phyloP scores from a whole-genome alignment of 2,329 filamentous ascomycete species.

The Scytalidium sp. region DNA sequence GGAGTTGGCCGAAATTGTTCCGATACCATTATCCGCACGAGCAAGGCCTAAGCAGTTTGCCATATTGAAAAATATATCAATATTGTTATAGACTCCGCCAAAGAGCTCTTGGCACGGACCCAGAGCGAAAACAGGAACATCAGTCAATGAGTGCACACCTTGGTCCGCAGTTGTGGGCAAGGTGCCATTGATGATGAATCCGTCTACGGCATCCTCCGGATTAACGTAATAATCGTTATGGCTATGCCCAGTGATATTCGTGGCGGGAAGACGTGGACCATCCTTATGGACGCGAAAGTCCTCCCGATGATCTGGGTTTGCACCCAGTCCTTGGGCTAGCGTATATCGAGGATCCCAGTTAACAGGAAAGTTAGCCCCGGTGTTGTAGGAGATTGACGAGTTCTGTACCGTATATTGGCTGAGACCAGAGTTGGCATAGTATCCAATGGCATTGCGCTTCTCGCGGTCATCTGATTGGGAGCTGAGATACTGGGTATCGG shows the following conservation, averaged over 20 bases:
- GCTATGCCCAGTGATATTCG: slow-evolving; percentile 47
- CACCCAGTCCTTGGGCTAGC: slow-evolving; percentile 68
- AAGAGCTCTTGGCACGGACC: slow-evolving; percentile 79
- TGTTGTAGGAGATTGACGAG: slow-evolving; percentile 62
- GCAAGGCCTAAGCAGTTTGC: slow-evolving; percentile 23
- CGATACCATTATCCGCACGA: slow-evolving; percentile 11
- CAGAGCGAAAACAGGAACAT: slow-evolving; percentile 74
- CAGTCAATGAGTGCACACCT: slow-evolving; percentile 75
- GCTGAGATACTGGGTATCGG: slow-evolving; percentile 75
- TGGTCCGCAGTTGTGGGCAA: slow-evolving; percentile 59
- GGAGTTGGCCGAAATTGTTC: not conserved
- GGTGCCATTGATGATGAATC: slow-evolving; percentile 75
- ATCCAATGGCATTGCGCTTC: slow-evolving; percentile 73
- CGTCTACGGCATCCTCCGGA: slow-evolving; percentile 60
- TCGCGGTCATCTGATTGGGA: slow-evolving; percentile 62
- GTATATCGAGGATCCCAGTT: slow-evolving; percentile 87
- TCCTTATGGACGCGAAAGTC: slow-evolving; percentile 69
- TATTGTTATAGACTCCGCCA: slow-evolving; percentile 66
- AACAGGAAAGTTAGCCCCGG: slow-evolving; percentile 72
- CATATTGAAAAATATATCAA: slow-evolving; percentile 75
- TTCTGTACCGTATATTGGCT: slow-evolving; percentile 68
- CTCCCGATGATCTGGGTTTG: slow-evolving; percentile 73
- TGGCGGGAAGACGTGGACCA: slow-evolving; percentile 60
- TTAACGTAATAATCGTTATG: slow-evolving; percentile 63
- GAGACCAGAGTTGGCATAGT: slow-evolving; percentile 69